Evolutionary conservation across 345 rosid species (phyloP), one percentile per base, ranked within the genome.

Genomic region (Eutrema japonicum): DNA sequence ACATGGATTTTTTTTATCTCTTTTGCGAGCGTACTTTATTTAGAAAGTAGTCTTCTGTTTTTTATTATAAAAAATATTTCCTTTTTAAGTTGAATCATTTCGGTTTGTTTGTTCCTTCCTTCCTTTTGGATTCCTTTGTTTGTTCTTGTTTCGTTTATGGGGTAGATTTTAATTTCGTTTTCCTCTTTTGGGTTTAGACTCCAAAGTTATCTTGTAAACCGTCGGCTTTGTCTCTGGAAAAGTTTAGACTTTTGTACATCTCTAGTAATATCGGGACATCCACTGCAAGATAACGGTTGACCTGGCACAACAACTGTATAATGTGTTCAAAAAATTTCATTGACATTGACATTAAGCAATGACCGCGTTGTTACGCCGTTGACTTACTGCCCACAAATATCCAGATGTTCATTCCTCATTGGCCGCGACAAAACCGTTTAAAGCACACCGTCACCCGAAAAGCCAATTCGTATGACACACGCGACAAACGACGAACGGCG

Each of bases 331-430:
- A 22, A 0, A 0, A 0, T 22, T 22, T 10, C 18, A 37, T 69
- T 69, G 79, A 69, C 74, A 62, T 69, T 46, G 65, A 36, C 58
- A 2, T 10, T 6, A 52, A 11, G 2, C 18, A 29, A 53, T 29
- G 36, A 70, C 65, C 22, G 60, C 46, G n/a, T 52, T 43, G 4
- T 68, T 27, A 68, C 69, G 69, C 56, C 42, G 57, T 75, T 75
- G 64, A 68, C 56, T 61, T 68, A 49, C 9, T 9, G 38, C 8
- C 50, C 11, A 4, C 3, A 65, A 22, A 18, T 22, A 0, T 3
- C 29, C 30, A 62, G 70, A 70, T 76, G 79, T 38, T 11, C 0
- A 8, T 3, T 36, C 4, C n/a, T 54, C 2, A 76, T 37, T 69
- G 52, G 79, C 7, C 4, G 0, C 10, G 7, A 42, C 0, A 42